A percentile compares a stretch with the other conserved stretches of the same genome.
These are phyloP conservation scores for Prototheca stagnorum DNA, from an alignment of 163 green algal genomes.

Conservation along the genomic window DNA sequence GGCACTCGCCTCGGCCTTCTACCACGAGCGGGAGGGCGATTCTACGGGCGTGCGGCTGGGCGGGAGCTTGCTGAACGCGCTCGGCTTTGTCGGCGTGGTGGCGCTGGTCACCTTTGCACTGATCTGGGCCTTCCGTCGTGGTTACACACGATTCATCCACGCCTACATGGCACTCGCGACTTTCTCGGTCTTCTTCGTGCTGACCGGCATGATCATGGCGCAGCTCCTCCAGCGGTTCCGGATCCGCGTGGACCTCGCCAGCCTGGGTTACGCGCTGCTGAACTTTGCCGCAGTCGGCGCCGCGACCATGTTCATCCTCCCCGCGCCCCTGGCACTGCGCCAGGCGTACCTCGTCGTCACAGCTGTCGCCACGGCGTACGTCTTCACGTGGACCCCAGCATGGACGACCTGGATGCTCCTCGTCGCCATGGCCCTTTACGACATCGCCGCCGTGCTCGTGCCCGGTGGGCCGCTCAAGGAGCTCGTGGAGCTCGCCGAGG, in stretches of 20 bases:
- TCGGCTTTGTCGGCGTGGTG: conserved; percentile 79
- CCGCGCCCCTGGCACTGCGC: conserved; percentile 69
- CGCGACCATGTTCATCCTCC: conserved; percentile 68
- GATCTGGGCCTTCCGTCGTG: conserved; percentile 82
- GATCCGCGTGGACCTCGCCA: conserved; percentile 64
- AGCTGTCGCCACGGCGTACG: conserved; percentile 67
- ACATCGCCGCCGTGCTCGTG: conserved; percentile 71
- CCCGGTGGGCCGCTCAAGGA: conserved; percentile 69
- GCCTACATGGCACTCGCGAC: conserved; percentile 89
- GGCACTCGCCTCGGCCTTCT: conserved; percentile 54
- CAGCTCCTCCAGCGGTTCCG: conserved; percentile 41
- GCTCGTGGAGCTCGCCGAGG: conserved; percentile 77
- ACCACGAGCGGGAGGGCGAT: conserved; percentile 57
- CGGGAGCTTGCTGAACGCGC: conserved; percentile 76
- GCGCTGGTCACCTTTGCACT: conserved; percentile 77
- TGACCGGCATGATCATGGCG: conserved; percentile 55
- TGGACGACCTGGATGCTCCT: conserved; percentile 95
- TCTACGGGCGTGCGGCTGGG: conserved; percentile 54
- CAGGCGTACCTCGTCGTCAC: conserved; percentile 65
- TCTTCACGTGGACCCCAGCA: conserved; percentile 90
- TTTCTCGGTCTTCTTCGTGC: conserved; percentile 87
- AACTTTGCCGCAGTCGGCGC: conserved; percentile 87
- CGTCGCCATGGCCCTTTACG: conserved; percentile 84
- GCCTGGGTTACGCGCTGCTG: conserved; percentile 62
- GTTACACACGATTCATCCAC: conserved; percentile 73